These are phyloP conservation scores for Avena sativa DNA, from an alignment of 176 grass and related monocot species.

Conservation along the genomic window DNA sequence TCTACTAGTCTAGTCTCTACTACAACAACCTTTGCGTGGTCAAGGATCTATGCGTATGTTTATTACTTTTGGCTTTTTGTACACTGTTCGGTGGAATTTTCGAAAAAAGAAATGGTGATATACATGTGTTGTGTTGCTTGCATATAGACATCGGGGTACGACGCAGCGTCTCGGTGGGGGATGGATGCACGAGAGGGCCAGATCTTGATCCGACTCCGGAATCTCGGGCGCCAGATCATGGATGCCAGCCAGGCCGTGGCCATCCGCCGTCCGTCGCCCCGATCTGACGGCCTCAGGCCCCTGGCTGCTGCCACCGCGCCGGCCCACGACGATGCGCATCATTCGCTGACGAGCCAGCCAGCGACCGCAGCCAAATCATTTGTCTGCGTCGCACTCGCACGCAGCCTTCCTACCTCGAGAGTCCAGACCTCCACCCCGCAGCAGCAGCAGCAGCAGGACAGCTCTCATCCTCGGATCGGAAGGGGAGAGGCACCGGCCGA, in stretches of 20 bases:
- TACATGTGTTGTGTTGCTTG: background rate
- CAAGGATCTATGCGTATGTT: no score
- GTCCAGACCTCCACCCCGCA: background rate
- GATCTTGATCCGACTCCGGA: conserved; percentile 54
- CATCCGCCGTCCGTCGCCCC: conserved; percentile 31
- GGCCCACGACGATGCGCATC: conserved; percentile 32
- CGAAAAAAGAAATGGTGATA: background rate
- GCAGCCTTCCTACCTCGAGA: conserved; percentile 9
- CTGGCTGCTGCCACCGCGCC: background rate
- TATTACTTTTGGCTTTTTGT: no score
- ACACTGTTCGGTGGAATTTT: no score
- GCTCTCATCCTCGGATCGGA: conserved; percentile 23
- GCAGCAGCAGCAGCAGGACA: background rate
- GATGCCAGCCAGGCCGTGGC: conserved; percentile 46
- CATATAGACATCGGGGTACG: background rate
- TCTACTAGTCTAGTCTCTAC: no score
- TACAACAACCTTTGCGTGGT: no score
- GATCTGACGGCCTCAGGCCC: conserved; percentile 34
- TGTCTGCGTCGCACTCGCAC: background rate
- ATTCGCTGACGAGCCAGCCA: conserved; percentile 33
- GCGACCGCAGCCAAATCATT: conserved; percentile 39
- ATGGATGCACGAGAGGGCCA: background rate
- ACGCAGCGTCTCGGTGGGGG: background rate
- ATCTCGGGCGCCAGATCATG: conserved; percentile 42
- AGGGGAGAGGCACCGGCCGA: background rate